A percentile compares a stretch with the other conserved stretches of the same genome.
phyloP scores from a whole-genome alignment of 2,329 filamentous ascomycete species.

The Pseudomassariella vexata region DNA sequence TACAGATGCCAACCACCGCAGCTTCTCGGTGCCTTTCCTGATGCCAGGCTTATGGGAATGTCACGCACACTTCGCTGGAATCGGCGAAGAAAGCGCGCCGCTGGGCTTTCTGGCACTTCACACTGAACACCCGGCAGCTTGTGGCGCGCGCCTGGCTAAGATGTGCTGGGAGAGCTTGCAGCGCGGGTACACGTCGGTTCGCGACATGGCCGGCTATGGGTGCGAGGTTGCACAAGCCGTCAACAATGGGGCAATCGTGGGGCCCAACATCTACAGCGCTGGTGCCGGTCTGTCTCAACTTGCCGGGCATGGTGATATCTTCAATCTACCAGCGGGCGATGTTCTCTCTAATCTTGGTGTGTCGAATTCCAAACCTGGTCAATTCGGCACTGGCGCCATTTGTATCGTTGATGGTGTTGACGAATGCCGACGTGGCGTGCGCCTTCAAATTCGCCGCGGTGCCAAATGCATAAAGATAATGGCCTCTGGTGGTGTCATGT shows the following conservation, averaged over 20 bases:
- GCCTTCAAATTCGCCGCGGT: slow-evolving; percentile 33
- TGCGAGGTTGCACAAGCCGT: slow-evolving; percentile 25
- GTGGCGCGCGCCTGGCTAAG: slow-evolving; percentile 25
- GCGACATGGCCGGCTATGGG: slow-evolving; percentile 26
- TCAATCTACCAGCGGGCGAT: slow-evolving; percentile 26
- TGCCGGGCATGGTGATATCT: slow-evolving; percentile 28
- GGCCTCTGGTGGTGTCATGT: slow-evolving; percentile 32
- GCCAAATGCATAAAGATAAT: slow-evolving; percentile 34
- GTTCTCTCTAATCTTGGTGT: slow-evolving; percentile 29
- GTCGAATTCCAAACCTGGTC: slow-evolving; percentile 20
- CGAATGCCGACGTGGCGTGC: slow-evolving; percentile 32
- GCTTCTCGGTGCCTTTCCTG: slow-evolving; percentile 20
- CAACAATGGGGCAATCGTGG: slow-evolving; percentile 24
- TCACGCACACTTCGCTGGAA: slow-evolving; percentile 25
- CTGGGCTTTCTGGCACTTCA: slow-evolving; percentile 14
- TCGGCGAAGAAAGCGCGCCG: slow-evolving; percentile 10
- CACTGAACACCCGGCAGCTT: slow-evolving; percentile 22
- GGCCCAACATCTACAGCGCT: slow-evolving; percentile 25
- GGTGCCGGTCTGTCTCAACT: slow-evolving; percentile 28
- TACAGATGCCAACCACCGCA: slow-evolving; percentile 17
- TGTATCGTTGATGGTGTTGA: slow-evolving; percentile 32
- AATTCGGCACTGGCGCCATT: slow-evolving; percentile 20
- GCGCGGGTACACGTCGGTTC: slow-evolving; percentile 29
- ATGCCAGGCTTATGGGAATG: slow-evolving; percentile 31
- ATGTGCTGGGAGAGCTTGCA: slow-evolving; percentile 31